Base-by-base conservation (phyloP, 169 alveolate species). In the Neospora caninum region DNA sequence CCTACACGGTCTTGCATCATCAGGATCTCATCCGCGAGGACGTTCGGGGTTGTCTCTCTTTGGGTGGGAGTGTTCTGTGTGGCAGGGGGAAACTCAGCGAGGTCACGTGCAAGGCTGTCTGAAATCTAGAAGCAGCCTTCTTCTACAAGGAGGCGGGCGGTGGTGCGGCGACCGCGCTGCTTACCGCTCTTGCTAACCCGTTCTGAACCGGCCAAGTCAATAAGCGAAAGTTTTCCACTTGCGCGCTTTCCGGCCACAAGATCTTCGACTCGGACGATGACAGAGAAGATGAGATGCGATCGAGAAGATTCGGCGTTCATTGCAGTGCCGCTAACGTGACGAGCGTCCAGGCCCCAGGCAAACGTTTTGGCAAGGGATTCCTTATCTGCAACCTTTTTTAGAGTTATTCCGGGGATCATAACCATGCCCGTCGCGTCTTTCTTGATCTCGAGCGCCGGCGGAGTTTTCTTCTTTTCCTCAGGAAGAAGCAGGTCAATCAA, bases 131-230 rank as follows among this genome's bases (percentile, higher is more conserved):
- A 49, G 18, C 58, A 13, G 9, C 27, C 58, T 49, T 49, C 18
- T 49, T 49, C 18, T 13, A 22, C 58, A 0, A 13, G 18, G 9
- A 22, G 9, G 27, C 58, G 18, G 58, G 58, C 58, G 18, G 9
- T 49, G 9, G 58, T 22, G 58, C 58, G 9, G 58, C 58, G 27
- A 13, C 9, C 9, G 58, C 18, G 58, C 58, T 31, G 29, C 80
- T 25, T 42, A 93, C 95, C 95, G 41, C 93, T 88, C 38, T 93
- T 93, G 91, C 88, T 45, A 4, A 88, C 96, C 80, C 99, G 92
- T 95, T 98, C 99, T 53, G 98, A 96, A 0, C 99, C 99, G 4
- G 99, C 99, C 89, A 98, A 97, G 91, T 98, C 99, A 2, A 98
- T 98, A 29, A 98, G 95, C 54, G 98, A 96, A 43, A 98, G 91